phyloP scores from a whole-genome alignment of 2,329 filamentous ascomycete species.

The Cladophialophora psammophila region DNA sequence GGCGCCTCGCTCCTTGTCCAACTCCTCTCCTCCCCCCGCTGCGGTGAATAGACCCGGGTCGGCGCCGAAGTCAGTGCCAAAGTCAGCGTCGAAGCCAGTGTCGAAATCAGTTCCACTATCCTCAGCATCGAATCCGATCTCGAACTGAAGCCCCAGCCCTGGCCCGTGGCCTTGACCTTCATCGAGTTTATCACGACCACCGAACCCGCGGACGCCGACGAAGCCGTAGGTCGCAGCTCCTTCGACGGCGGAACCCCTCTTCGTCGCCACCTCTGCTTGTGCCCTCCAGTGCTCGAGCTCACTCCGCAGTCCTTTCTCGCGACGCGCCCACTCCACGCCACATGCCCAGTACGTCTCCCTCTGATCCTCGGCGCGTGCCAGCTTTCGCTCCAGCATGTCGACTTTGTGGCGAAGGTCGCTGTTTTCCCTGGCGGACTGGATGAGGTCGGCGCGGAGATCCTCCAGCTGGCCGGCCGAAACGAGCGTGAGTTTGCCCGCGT shows the following conservation, averaged over 20 bases:
- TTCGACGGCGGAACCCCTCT: not conserved
- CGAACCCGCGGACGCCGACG: not conserved
- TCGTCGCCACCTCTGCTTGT: not conserved
- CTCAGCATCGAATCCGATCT: not conserved
- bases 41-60: too few species aligned
- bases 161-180: not conserved
- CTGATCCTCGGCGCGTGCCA: not conserved
- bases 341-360: slow-evolving; percentile 7
- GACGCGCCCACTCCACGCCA: slow-evolving; percentile 10
- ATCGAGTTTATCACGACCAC: not conserved
- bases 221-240: not conserved
- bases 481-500: not conserved
- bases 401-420: slow-evolving; percentile 3
- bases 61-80: not conserved
- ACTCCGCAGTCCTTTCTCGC: not conserved
- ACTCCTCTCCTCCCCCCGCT: not conserved
- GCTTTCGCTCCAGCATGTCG: not conserved
- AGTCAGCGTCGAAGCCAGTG: not conserved
- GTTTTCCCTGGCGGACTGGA: not conserved
- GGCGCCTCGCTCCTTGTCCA: not conserved
- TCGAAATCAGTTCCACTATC: not conserved
- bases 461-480: slow-evolving; percentile 1
- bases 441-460: slow-evolving; percentile 5
- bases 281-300: not conserved
- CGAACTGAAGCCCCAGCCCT: not conserved